Conservation (phyloP, 768 basidiomycete species). For the Termitomyces sp. region DNA sequence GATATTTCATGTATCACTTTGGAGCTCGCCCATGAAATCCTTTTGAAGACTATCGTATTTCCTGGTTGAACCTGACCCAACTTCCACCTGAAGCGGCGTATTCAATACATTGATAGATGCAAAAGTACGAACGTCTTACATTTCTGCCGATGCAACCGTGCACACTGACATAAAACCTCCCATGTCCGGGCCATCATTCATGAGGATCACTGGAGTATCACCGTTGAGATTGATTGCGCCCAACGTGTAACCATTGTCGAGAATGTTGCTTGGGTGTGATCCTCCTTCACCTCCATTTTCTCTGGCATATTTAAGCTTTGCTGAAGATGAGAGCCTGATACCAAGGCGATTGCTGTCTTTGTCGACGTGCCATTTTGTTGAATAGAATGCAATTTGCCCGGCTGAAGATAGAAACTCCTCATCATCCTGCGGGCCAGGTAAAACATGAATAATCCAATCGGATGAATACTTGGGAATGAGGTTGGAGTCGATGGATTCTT, state of each 20-base stretch:
- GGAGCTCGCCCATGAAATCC: conserved; percentile 35
- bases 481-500: conserved; percentile 17
- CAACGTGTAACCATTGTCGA: conserved; percentile 53
- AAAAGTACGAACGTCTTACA: conserved; percentile 28
- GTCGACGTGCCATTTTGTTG: conserved; percentile 46
- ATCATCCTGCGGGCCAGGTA: conserved; percentile 62
- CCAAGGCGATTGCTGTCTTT: conserved; percentile 60
- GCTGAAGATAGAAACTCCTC: conserved; percentile 43
- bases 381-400: conserved; percentile 48
- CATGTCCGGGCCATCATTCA: conserved; percentile 58
- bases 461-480: conserved; percentile 40
- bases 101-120: not conserved
- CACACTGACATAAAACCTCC: conserved; percentile 57
- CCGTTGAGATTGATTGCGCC: conserved; percentile 62
- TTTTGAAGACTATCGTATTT: conserved; percentile 44
- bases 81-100: conserved; percentile 47
- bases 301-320: conserved; percentile 49
- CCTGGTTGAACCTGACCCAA: conserved; percentile 61
- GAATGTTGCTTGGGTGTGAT: conserved; percentile 62
- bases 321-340: conserved; percentile 43
- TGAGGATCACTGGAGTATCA: conserved; percentile 64
- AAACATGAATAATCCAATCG: conserved; percentile 47
- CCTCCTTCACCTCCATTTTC: conserved; percentile 60
- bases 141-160: conserved; percentile 44
- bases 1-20: not conserved